Evolutionary conservation across 2,329 filamentous ascomycete species (phyloP).

Genomic region (Beauveria bassiana): DNA sequence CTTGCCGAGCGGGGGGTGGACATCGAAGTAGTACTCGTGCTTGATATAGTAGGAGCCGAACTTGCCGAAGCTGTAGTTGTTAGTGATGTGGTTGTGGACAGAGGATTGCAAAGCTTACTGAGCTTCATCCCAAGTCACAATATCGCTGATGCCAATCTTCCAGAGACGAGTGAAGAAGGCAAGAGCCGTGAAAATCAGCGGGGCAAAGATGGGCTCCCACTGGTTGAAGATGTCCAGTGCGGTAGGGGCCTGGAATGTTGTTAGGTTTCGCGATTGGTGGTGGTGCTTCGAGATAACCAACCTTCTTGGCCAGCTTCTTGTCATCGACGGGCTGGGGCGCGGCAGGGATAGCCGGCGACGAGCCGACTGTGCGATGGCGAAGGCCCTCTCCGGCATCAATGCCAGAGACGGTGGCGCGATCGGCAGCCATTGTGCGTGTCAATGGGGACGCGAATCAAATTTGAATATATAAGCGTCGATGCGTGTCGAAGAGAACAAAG

Average conservation of each 20-base stretch:
- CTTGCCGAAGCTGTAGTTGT: conserved; percentile 68
- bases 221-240: conserved; percentile 55
- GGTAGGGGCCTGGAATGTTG: conserved; percentile 38
- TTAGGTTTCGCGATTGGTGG: not conserved
- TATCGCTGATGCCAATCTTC: conserved; percentile 61
- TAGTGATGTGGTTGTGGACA: conserved; percentile 10
- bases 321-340: conserved; percentile 43
- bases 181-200: conserved; percentile 52
- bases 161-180: conserved; percentile 61
- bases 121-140: conserved; percentile 61
- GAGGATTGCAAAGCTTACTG: conserved; percentile 38
- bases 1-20: conserved; percentile 93
- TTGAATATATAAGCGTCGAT: not conserved
- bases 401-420: conserved; percentile 51
- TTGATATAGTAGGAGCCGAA: conserved; percentile 99
- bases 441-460: not conserved
- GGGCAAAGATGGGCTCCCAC: conserved; percentile 55
- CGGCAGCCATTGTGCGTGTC: conserved; percentile 40
- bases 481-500: conserved; percentile 1
- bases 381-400: conserved; percentile 49
- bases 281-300: conserved; percentile 20
- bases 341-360: conserved; percentile 26
- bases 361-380: conserved; percentile 44
- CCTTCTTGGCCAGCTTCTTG: conserved; percentile 50
- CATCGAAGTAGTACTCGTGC: conserved; percentile 93